These are phyloP conservation scores for Yamadazyma atmosphaerica DNA, from an alignment of 1,139 yeast genomes.

Conservation along the genomic window DNA sequence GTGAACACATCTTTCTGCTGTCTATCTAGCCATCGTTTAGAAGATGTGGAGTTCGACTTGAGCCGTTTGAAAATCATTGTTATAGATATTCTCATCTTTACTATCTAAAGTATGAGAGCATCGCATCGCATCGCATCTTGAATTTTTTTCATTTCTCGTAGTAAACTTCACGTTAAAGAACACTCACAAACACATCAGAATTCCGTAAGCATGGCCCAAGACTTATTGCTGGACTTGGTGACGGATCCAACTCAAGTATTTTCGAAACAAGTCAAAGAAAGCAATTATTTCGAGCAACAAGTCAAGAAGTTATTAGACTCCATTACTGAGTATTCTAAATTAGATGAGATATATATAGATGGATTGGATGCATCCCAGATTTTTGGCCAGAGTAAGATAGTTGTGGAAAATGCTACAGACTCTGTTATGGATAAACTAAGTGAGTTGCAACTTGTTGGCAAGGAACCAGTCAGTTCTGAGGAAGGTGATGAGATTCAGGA, in stretches of 20 bases:
- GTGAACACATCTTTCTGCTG: slow-evolving; percentile 65
- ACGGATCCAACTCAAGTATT: slow-evolving; percentile 18
- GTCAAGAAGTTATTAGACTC: slow-evolving; percentile 67
- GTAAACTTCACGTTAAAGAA: background rate
- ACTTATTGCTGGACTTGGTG: slow-evolving; percentile 17
- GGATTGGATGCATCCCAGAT: slow-evolving; percentile 91
- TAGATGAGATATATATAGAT: slow-evolving; percentile 80
- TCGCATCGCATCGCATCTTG: slow-evolving; percentile 19
- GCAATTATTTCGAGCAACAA: slow-evolving; percentile 28
- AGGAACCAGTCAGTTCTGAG: too few relatives aligned
- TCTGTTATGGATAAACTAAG: slow-evolving; percentile 37
- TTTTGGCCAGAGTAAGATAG: slow-evolving; percentile 89
- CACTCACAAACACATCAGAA: background rate
- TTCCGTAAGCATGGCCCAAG: slow-evolving; percentile 3
- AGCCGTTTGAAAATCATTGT: slow-evolving; percentile 6
- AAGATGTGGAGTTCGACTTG: slow-evolving; percentile 43
- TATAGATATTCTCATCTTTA: background rate
- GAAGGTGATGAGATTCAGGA: slow-evolving; percentile 19
- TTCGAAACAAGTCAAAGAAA: slow-evolving; percentile 8
- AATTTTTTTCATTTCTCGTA: too few relatives aligned
- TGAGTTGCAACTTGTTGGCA: slow-evolving; percentile 16
- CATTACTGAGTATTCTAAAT: slow-evolving; percentile 59
- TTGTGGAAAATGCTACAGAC: slow-evolving; percentile 43
- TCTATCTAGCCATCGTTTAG: slow-evolving; percentile 63
- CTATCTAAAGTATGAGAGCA: background rate